Percentiles rank a stretch among this genome's conserved stretches.
Conservation (phyloP, 148 eudicot species). For the Selenicereus undatus region DNA sequence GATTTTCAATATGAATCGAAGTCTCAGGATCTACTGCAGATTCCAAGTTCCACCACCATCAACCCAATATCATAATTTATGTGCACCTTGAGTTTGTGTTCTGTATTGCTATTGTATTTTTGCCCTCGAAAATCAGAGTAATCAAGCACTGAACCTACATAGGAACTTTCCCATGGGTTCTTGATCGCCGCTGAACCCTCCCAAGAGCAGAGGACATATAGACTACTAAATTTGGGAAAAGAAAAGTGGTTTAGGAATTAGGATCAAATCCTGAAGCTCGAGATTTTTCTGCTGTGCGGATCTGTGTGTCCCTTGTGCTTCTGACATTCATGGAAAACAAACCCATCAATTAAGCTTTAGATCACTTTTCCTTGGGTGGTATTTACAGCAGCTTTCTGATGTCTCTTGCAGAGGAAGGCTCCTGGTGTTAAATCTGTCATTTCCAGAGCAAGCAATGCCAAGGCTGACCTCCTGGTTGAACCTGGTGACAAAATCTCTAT, state of each 20-base stretch:
- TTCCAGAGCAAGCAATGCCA: slow-evolving; percentile 85
- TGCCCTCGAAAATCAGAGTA: background rate
- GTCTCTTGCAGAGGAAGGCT: slow-evolving; percentile 55
- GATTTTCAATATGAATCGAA: background rate
- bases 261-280: background rate
- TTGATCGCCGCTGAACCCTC: background rate
- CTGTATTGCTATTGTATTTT: background rate
- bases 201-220: background rate
- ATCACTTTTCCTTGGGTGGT: background rate
- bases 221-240: background rate
- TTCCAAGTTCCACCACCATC: background rate
- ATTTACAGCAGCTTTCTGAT: background rate
- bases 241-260: background rate
- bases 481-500: slow-evolving; percentile 66
- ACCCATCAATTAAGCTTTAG: background rate
- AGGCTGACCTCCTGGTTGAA: slow-evolving; percentile 75
- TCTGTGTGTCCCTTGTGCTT: background rate
- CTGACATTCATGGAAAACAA: too few relatives aligned
- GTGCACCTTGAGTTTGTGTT: background rate
- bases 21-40: background rate
- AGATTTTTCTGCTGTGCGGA: background rate
- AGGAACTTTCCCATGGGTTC: background rate
- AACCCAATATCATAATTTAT: background rate
- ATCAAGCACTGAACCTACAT: background rate
- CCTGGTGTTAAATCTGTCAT: slow-evolving; percentile 80